Percentiles rank a stretch among this genome's conserved stretches.
Conservation (phyloP, 2,329 filamentous ascomycete genomes). For the Fusarium guadeloupense region DNA sequence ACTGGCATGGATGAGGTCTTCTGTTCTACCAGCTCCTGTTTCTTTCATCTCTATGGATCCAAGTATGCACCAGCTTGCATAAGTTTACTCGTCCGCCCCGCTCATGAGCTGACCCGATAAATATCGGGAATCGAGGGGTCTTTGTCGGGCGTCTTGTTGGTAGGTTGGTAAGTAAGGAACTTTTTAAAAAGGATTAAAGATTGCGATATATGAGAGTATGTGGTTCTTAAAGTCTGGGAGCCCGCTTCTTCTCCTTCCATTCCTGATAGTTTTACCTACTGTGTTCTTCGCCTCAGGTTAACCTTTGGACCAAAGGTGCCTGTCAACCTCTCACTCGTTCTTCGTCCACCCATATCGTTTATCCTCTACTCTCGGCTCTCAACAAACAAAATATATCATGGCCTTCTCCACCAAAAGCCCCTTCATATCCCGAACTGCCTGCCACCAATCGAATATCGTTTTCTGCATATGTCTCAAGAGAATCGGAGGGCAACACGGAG, state of each 20-base stretch:
- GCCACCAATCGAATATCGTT: conserved; percentile 15
- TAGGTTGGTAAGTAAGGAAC: conserved; percentile 10
- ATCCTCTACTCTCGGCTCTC: background rate
- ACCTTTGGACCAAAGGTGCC: background rate
- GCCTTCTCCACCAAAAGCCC: conserved; percentile 21
- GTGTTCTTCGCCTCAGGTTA: background rate
- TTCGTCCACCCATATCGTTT: background rate
- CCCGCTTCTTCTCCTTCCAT: conserved; percentile 10
- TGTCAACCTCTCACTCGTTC: background rate
- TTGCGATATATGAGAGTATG: conserved; percentile 26
- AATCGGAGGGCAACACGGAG: conserved; percentile 8
- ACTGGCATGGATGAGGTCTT: background rate
- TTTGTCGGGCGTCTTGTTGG: conserved; percentile 12
- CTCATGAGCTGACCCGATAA: conserved; percentile 39
- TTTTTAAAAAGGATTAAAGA: conserved; percentile 9
- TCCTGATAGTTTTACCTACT: background rate
- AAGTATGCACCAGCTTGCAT: conserved; percentile 19
- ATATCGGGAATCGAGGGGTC: conserved; percentile 33
- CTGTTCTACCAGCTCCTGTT: background rate
- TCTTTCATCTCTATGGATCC: conserved; percentile 1
- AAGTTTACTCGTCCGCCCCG: conserved; percentile 30
- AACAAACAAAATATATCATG: conserved; percentile 7
- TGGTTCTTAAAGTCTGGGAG: conserved; percentile 21
- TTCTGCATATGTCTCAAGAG: conserved; percentile 17
- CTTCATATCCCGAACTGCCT: conserved; percentile 9